Evolutionary conservation across 192 early-diverging fungal genomes (phyloP), one percentile per base, ranked within the genome.

Genomic region (Coemansia sp.): DNA sequence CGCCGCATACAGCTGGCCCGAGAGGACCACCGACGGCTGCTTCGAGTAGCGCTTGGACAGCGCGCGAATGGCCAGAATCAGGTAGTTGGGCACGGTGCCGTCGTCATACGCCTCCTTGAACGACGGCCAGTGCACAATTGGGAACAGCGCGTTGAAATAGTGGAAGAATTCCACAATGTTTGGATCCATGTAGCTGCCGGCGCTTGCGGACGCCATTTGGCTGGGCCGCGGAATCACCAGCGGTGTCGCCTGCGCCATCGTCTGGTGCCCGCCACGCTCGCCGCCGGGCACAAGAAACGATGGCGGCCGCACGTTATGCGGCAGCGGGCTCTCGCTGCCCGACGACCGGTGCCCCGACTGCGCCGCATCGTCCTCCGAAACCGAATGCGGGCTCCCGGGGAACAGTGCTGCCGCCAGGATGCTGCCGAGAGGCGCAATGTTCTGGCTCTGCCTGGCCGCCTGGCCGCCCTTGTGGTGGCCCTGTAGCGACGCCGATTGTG

Each of bases 101-200:
- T 75, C 72, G 45, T 75, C 72, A 46, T 75, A 75, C 23, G 72
- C 72, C 65, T 75, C 72, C 56, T 64, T 75, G 48, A 75, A 75
- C 9, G 72, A 75, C 37, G 72, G 72, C 72, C 72, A 75, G 57
- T 75, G 72, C 9, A 75, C 72, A 46, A 75, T 60, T 9, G 72
- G 72, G 37, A 68, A 75, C 50, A 75, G 49, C 13, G 64, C 72
- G 65, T 75, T 75, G 48, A 75, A 75, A 35, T 75, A 75, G 36
- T 75, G 66, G 65, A 75, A 75, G 46, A 68, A 75, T 37, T 75
- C 72, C 48, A 75, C 56, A 32, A 75, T 68, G 45, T 68, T 68
- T 15, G 65, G 72, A 46, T 75, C 72, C 55, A 68, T 58, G 55
- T 64, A 75, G 59, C 55, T 63, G 60, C 53, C 45, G 50, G 36